phyloP scores from a whole-genome alignment of 1,284 basidiomycete species.

The Lignosus rhinocerotis region DNA sequence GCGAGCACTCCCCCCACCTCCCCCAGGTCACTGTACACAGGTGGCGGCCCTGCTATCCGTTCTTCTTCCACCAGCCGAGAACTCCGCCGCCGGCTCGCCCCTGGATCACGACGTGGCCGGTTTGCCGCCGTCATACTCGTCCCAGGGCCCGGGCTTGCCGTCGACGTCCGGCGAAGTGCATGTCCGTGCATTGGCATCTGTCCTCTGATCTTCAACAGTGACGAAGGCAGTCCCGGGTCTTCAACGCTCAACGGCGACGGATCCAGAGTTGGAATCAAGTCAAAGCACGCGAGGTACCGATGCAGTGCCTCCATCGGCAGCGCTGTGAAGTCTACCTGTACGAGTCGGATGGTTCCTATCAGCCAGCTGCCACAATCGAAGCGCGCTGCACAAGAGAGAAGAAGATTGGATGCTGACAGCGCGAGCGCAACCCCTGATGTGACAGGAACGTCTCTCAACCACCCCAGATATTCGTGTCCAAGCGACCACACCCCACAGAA shows the following conservation, averaged over 20 bases:
- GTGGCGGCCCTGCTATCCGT: conserved; percentile 38
- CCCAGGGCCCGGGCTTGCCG: conserved; percentile 29
- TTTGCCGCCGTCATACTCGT: conserved; percentile 60
- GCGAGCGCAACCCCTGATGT: background rate
- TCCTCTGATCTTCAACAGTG: conserved; percentile 45
- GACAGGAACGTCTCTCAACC: background rate
- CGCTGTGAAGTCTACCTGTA: conserved; percentile 70
- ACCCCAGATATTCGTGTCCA: conserved; percentile 8
- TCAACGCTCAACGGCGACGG: conserved; percentile 66
- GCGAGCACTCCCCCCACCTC: conserved; percentile 69
- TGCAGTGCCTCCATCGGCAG: conserved; percentile 61
- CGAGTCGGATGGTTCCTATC: conserved; percentile 12
- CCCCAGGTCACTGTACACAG: conserved; percentile 65
- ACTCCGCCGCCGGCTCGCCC: conserved; percentile 61
- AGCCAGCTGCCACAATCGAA: conserved; percentile 11
- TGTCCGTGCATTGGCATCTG: conserved; percentile 35
- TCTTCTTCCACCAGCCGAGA: conserved; percentile 69
- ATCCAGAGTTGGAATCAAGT: conserved; percentile 65
- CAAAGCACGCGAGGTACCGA: conserved; percentile 68
- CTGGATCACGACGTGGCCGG: conserved; percentile 61
- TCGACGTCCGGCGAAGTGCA: conserved; percentile 36
- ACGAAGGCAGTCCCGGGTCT: conserved; percentile 67
- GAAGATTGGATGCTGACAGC: background rate
- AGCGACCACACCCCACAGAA: conserved; percentile 15
- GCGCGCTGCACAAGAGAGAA: background rate